These are phyloP conservation scores for Pulveroboletus sp. DNA, from an alignment of 768 basidiomycete species.

Conservation along the genomic window DNA sequence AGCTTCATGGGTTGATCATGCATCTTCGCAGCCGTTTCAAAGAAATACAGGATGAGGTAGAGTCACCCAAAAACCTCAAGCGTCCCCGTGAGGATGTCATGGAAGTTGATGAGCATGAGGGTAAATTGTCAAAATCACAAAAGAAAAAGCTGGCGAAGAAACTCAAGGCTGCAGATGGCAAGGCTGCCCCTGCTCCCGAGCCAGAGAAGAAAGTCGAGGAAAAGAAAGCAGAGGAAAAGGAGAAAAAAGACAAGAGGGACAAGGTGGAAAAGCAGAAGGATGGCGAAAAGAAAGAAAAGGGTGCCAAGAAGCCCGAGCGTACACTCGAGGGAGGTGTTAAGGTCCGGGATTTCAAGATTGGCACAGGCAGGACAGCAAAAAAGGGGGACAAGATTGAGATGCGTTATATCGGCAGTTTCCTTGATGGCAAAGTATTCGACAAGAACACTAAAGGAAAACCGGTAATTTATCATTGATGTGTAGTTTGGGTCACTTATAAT, in stretches of 20 bases:
- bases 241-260: slow-evolving; percentile 49
- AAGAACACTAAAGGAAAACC: slow-evolving; percentile 81
- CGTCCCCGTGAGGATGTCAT: slow-evolving; percentile 62
- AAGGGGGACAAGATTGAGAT: slow-evolving; percentile 77
- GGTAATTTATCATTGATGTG: slow-evolving; percentile 40
- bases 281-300: slow-evolving; percentile 26
- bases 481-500: neutral
- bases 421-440: slow-evolving; percentile 73
- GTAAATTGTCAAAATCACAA: slow-evolving; percentile 46
- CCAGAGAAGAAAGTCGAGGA: slow-evolving; percentile 28
- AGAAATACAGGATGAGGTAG: slow-evolving; percentile 46
- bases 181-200: slow-evolving; percentile 32
- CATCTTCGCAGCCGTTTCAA: slow-evolving; percentile 55
- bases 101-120: slow-evolving; percentile 36
- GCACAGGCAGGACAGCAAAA: slow-evolving; percentile 84
- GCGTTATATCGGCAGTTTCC: slow-evolving; percentile 91
- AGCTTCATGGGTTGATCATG: neutral
- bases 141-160: slow-evolving; percentile 68
- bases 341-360: slow-evolving; percentile 70
- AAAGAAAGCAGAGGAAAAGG: slow-evolving; percentile 46
- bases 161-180: slow-evolving; percentile 57
- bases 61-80: slow-evolving; percentile 48
- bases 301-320: slow-evolving; percentile 24
- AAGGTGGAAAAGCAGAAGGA: slow-evolving; percentile 26
- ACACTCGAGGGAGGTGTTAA: slow-evolving; percentile 67